Base-by-base conservation (phyloP, 139 green algal species). In the Desmodesmus armatus region DNA sequence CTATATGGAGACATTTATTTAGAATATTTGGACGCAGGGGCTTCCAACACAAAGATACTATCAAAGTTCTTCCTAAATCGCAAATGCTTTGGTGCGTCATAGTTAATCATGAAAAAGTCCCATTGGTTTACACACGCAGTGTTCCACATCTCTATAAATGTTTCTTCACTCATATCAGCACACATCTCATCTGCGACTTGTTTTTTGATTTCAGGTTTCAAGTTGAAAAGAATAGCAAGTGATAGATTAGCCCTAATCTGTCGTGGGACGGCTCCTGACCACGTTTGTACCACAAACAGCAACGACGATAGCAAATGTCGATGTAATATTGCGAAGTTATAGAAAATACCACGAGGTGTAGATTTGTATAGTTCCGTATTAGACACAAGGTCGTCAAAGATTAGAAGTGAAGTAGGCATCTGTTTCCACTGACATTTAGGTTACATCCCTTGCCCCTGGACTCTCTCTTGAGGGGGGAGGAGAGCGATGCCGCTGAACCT, bases 101-200 rank as follows among this genome's bases (percentile, higher is more conserved):
- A 71, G 62, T 71, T 71, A 17, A 71, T 71, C 62, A 71, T 71
- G 29, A 71, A 71, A 19, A 71, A 71, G 62, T 71, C 62, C n/a
- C 29, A 71, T 17, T 33, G 29, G 15, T 71, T 17, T 29, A 71
- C 29, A 71, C 62, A 71, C 13, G 62, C 62, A 71, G n/a, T 37
- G n/a, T 71, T 37, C 62, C 62, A 71, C 62, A 71, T 71, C 29
- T 37, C 29, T 29, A 71, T 71, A 71, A 29, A 71, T 71, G 62
- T 33, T 29, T 71, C 62, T 37, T 71, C 62, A 37, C n/a, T 71
- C 62, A 71, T 71, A 17, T 71, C 29, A 71, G 62, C 62, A 71
- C 62, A 71, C 62, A 71, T 71, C 15, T 71, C 62, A 19, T 71
- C 62, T 71, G 62, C 62, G 17, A 71, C 62, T 71, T 71, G 62